Evolutionary conservation across 1,139 yeast genomes (phyloP), one percentile per base, ranked within the genome.

Genomic region (Chernovozyma sophiae-reginae): DNA sequence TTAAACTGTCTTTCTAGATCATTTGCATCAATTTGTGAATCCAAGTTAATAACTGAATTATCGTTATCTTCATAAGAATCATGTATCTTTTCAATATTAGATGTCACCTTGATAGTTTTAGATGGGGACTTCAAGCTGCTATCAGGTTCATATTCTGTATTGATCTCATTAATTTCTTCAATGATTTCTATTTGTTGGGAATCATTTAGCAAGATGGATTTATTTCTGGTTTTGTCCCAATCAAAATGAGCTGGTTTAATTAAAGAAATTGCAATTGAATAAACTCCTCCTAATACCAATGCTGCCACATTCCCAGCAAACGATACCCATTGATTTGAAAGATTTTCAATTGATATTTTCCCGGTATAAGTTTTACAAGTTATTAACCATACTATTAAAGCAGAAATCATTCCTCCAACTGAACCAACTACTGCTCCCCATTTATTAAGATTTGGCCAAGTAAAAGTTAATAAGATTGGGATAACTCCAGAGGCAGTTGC

Each of bases 401-500:
- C 58, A 14, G 48, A 30, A 14, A 43, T 16, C 56, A 51, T 52
- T 1, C 68, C 68, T 31, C 55, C 55, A 29, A 60, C 29, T 7
- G 56, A 46, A 2, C 56, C 55, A 10, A 51, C 53, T 12, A 53
- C 62, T 1, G 69, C 70, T 15, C 68, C 71, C 26, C 46, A 44
- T 17, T 43, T 51, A 44, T 62, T 65, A 40, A 65, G 48, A 40
- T 55, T 59, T 35, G 55, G 58, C 72, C 73, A 68, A 20, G 68
- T 57, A 46, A 68, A 59, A 0, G 72, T 53, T 30, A 65, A 53
- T 0, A 63, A 62, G 34, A 68, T 64, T 16, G 73, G 73, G 44
- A 68, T 56, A 3, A 65, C 69, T 34, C 74, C 74, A 17, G 64
- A 57, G 31, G 68, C 59, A 30, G 68, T 65, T 4, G 71, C 58